phyloP scores from a whole-genome alignment of 768 basidiomycete genomes.

The Amylocystis lapponica region DNA sequence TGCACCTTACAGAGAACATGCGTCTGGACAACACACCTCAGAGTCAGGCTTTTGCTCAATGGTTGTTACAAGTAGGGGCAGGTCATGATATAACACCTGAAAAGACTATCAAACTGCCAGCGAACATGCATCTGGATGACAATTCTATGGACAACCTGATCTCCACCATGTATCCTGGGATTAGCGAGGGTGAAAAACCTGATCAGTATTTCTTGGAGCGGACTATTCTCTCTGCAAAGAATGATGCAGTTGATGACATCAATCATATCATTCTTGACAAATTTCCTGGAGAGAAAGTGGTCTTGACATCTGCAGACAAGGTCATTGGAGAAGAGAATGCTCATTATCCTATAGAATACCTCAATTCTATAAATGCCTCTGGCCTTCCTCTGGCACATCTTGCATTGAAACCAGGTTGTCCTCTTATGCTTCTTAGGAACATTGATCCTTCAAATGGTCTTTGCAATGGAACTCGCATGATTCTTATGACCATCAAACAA shows the following conservation, averaged over 20 bases:
- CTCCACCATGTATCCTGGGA: not conserved
- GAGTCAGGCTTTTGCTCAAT: slow-evolving; percentile 5
- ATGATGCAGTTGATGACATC: slow-evolving; percentile 32
- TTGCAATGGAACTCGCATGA: slow-evolving; percentile 33
- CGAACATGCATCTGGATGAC: not conserved
- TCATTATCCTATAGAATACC: slow-evolving; percentile 31
- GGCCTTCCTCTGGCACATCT: slow-evolving; percentile 31
- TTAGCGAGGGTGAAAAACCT: slow-evolving; percentile 1
- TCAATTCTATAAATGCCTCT: slow-evolving; percentile 31
- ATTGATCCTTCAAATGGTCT: slow-evolving; percentile 28
- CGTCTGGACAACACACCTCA: not conserved
- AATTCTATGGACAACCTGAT: slow-evolving; percentile 3
- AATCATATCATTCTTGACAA: slow-evolving; percentile 15
- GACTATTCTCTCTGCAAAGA: slow-evolving; percentile 30
- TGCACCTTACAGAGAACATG: slow-evolving; percentile 1
- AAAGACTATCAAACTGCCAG: slow-evolving; percentile 2
- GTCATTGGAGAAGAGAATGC: slow-evolving; percentile 19
- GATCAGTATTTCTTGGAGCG: slow-evolving; percentile 31
- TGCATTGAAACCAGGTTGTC: slow-evolving; percentile 14
- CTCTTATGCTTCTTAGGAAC: slow-evolving; percentile 41
- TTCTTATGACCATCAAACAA: slow-evolving; percentile 18
- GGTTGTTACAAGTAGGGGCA: slow-evolving; percentile 13
- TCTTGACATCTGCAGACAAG: slow-evolving; percentile 18
- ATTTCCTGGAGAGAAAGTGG: slow-evolving; percentile 14
- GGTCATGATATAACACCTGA: slow-evolving; percentile 1